Conservation (phyloP, 495 filamentous ascomycete species). For the Penicillium waksmanii region DNA sequence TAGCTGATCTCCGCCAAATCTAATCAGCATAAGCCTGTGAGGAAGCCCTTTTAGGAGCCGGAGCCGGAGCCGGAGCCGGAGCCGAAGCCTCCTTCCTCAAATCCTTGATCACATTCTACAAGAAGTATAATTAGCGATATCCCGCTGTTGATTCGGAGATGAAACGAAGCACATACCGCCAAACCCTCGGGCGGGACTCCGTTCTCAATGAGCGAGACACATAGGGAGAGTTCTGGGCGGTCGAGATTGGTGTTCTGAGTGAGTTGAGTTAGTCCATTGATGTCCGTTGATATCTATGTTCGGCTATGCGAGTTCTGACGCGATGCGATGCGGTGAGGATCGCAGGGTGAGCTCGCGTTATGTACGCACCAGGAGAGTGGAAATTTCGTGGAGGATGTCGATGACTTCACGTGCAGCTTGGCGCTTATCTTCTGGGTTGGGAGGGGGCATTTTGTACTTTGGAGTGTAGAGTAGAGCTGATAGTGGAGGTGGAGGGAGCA, state of each 20-base stretch:
- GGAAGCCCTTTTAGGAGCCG: constrained; percentile 17
- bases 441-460: constrained; percentile 18
- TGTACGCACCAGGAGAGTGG: constrained; percentile 73
- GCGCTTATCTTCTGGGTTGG: constrained; percentile 63
- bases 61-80: constrained; percentile 3
- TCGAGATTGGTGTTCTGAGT: constrained; percentile 88
- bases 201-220: constrained; percentile 95
- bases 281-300: not conserved
- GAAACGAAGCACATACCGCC: constrained; percentile 63
- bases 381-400: constrained; percentile 94
- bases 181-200: constrained; percentile 95
- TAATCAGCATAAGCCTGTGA: constrained; percentile 28
- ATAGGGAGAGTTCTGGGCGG: constrained; percentile 85
- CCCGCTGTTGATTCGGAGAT: not conserved
- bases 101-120: constrained; percentile 73
- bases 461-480: not conserved
- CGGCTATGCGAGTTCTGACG: not conserved
- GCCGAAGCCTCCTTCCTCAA: constrained; percentile 61
- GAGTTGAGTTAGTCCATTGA: not conserved
- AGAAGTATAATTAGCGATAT: not conserved
- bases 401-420: constrained; percentile 93
- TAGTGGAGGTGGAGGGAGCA: not conserved
- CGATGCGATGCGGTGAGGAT: not conserved
- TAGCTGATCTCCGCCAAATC: not conserved
- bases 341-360: not conserved